Base-by-base conservation (phyloP, 768 basidiomycete genomes). In the Solioccasus polychromus region DNA sequence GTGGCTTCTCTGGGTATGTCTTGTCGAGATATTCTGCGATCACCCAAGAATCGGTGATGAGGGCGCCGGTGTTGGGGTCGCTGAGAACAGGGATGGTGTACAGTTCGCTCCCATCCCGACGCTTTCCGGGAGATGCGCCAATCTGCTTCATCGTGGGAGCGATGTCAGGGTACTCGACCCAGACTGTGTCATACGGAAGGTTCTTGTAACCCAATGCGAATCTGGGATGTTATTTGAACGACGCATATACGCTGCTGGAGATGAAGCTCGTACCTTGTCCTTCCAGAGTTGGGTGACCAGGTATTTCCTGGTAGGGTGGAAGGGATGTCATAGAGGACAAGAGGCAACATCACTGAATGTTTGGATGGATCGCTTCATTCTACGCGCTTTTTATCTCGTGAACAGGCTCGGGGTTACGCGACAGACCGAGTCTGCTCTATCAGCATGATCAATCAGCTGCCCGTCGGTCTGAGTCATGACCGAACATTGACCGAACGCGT, bases 271-370 rank as follows among this genome's bases (percentile, higher is more conserved):
- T 2, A 54, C 74, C 72, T 71, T 23, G 68, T 55, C 45, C 63
- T 75, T 49, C 60, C 67, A 5, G 67, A 55, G 41, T 72, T 75
- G 6, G 66, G 64, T 1, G 72, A 63, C 65, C 64, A 72, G 3
- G n/a, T 48, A n/a, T 60, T 62, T 3, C 55, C 61, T 0, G 66
- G 60, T 8, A 62, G 42, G 5, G 59, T 58, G 32, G 61, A 67
- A 14, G 69, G 61, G 20, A 67, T 63, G 18, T 73, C 72, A 23
- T 69, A 71, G 44, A 73, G 57, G 42, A 59, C 51, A 18, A 71
- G 62, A 1, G 62, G 54, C 17, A 52, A 39, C 62, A 64, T 64
- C 3, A 19, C 30, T 28, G 12, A 17, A 10, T 37, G 15, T 43
- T 38, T 36, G n/a, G 4, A 10, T 45, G 6, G n/a, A 18, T 30